Conservation (phyloP, 2,329 filamentous ascomycete species). For the Penicillium concentricum region DNA sequence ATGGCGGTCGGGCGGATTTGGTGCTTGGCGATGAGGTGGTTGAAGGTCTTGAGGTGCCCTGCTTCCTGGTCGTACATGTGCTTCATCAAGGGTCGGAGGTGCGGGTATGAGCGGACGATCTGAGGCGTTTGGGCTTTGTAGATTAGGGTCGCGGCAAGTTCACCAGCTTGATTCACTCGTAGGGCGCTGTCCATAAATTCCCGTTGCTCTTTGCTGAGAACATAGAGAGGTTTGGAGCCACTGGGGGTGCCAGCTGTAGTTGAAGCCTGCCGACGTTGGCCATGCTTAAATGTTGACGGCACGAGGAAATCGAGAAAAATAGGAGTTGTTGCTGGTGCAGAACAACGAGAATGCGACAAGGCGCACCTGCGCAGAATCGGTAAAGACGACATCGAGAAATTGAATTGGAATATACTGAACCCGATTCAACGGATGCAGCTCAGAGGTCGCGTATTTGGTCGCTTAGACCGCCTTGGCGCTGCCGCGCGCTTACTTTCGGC, state of each 20-base stretch:
- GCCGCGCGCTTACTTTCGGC: slow-evolving; percentile 33
- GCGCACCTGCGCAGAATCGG: slow-evolving; percentile 23
- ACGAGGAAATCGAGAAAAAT: slow-evolving; percentile 40
- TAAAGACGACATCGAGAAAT: slow-evolving; percentile 25
- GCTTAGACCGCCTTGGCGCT: slow-evolving; percentile 18
- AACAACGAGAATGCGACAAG: slow-evolving; percentile 12
- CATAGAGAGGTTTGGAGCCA: slow-evolving; percentile 44
- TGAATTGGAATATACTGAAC: background rate
- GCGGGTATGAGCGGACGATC: slow-evolving; percentile 76
- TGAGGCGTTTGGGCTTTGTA: slow-evolving; percentile 85
- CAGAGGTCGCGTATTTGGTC: background rate
- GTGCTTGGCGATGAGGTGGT: slow-evolving; percentile 76
- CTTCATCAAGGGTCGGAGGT: slow-evolving; percentile 85
- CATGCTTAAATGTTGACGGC: slow-evolving; percentile 28
- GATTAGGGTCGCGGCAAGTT: slow-evolving; percentile 93
- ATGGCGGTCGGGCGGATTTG: slow-evolving; percentile 89
- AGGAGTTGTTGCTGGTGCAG: slow-evolving; percentile 17
- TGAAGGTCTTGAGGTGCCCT: slow-evolving; percentile 83
- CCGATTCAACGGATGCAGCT: background rate
- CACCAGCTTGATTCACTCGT: slow-evolving; percentile 94
- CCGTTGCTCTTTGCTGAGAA: slow-evolving; percentile 67
- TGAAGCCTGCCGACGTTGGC: slow-evolving; percentile 28
- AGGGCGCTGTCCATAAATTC: slow-evolving; percentile 77
- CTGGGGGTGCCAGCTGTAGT: slow-evolving; percentile 27
- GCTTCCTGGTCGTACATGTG: slow-evolving; percentile 99